Evolutionary conservation across 139 green algal species (phyloP), one percentile per base, ranked within the genome.

Genomic region (Microglena sp.): DNA sequence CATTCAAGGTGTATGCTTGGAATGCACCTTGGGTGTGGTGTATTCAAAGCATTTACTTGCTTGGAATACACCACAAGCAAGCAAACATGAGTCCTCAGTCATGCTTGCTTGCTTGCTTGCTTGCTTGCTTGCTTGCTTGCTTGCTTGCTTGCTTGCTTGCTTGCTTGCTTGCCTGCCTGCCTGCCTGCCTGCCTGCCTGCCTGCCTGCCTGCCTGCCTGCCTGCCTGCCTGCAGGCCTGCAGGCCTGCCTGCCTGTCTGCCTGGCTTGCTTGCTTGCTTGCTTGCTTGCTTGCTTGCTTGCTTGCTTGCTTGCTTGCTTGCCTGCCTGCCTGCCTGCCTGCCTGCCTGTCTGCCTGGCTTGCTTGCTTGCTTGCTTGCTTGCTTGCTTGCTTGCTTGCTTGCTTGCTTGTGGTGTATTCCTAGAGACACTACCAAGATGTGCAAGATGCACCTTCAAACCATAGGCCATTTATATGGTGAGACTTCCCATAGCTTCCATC

Each of bases 101-200:
- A n/a, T n/a, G n/a, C n/a, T n/a, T n/a, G n/a, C n/a, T n/a, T n/a
- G n/a, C n/a, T 63, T 59, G 50, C 50, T n/a, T 59, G 50, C 50
- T 7, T 50, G 29, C 4, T 7, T 46, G 31, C 7, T 3, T 29
- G 30, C 7, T 27, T 64, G 30, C 50, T n/a, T 59, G 50, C 50
- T n/a, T 59, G 50, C 50, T n/a, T 59, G 50, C 50, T 6, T 59
- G 50, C 50, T 7, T 64, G 57, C 31, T 7, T 46, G 57, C 31
- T 7, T 50, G 29, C 15, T 7, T 64, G 57, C 31, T 4, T 50
- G 30, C 31, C 15, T 64, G 30, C 15, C 26, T 50, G 57, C 15
- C 30, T 50, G 29, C 31, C 30, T 64, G 30, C 31, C 30, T 64
- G 29, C 31, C 5, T 64, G 29, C 5, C 5, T 50, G 29, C 5